phyloP scores from a whole-genome alignment of 495 filamentous ascomycete species.

The Penicillium cinerascens region DNA sequence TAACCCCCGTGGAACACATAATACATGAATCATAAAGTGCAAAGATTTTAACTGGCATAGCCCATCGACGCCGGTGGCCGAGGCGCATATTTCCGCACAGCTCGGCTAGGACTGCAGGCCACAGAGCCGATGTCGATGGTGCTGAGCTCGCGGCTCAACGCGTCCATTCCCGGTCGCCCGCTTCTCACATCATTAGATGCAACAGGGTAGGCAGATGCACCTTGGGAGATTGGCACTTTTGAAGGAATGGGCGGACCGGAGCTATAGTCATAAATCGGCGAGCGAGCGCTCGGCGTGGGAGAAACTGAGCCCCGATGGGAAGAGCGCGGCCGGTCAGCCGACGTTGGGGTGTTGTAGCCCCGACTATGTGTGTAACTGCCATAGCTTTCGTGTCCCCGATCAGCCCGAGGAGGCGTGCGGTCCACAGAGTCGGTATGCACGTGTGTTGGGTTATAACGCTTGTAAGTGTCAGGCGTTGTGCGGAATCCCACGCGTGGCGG shows the following conservation, averaged over 20 bases:
- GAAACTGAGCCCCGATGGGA: slow-evolving; percentile 31
- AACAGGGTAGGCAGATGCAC: slow-evolving; percentile 27
- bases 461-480: slow-evolving; percentile 14
- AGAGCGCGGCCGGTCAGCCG: slow-evolving; percentile 23
- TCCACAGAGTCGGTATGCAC: slow-evolving; percentile 16
- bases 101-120: slow-evolving; percentile 30
- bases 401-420: slow-evolving; percentile 20
- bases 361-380: slow-evolving; percentile 20
- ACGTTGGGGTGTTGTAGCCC: slow-evolving; percentile 24
- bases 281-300: slow-evolving; percentile 31
- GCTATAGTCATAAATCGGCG: slow-evolving; percentile 31
- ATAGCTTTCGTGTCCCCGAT: slow-evolving; percentile 23
- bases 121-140: slow-evolving; percentile 74
- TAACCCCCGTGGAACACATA: slow-evolving; percentile 7
- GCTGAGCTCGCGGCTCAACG: slow-evolving; percentile 75
- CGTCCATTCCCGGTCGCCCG: slow-evolving; percentile 47
- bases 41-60: slow-evolving; percentile 28
- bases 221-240: slow-evolving; percentile 62
- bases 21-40: slow-evolving; percentile 7
- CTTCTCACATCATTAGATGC: slow-evolving; percentile 24
- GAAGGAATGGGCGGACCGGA: slow-evolving; percentile 65
- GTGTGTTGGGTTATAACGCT: slow-evolving; percentile 19
- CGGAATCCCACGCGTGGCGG: slow-evolving; percentile 27
- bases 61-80: slow-evolving; percentile 26
- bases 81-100: slow-evolving; percentile 26